Base-by-base conservation (phyloP, 192 early-diverging fungal genomes). In the Coemansia nantahalensis region DNA sequence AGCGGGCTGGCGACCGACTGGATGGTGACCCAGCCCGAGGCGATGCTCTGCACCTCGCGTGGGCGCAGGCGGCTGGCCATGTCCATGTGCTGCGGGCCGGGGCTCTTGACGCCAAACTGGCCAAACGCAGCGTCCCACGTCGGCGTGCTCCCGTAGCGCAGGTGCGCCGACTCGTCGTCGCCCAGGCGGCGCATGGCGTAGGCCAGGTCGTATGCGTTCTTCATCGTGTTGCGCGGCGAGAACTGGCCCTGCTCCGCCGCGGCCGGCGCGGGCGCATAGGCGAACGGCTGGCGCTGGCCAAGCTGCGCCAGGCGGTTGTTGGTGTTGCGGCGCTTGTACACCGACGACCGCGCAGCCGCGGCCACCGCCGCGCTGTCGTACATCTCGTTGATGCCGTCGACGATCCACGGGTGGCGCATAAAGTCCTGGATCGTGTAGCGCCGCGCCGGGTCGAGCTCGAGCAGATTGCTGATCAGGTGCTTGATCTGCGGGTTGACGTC, bases 401-500 rank as follows among this genome's bases (percentile, higher is more conserved):
- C 56, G 13, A 88, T 71, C 90, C 90, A 92, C 21, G 90, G 90
- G 51, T 92, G 90, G 22, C 74, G 78, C 55, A 92, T 80, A 68
- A 92, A 86, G 55, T 90, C 81, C 17, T 88, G 83, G 36, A 92
- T 87, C 0, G 86, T 90, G 69, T 84, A 87, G 21, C 90, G 80
- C 47, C 81, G 68, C 13, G 69, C 65, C 1, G 90, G 86, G 43
- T 87, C 80, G 8, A 92, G 84, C 34, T 79, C 81, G 2, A 92
- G 65, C 44, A 89, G 68, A 53, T 83, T 75, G 8, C 66, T 64
- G 31, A 92, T 80, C 18, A 92, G 67, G 58, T 92, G 84, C 69
- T 88, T 89, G 56, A 84, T 84, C 51, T 79, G 77, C 19, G 57
- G 55, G 16, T 86, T 86, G 23, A 98, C 88, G n/a, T 83, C 61